A percentile compares a stretch with the other conserved stretches of the same genome.
Conservation (phyloP, 495 filamentous ascomycete genomes). For the Talaromyces thailandensis region DNA sequence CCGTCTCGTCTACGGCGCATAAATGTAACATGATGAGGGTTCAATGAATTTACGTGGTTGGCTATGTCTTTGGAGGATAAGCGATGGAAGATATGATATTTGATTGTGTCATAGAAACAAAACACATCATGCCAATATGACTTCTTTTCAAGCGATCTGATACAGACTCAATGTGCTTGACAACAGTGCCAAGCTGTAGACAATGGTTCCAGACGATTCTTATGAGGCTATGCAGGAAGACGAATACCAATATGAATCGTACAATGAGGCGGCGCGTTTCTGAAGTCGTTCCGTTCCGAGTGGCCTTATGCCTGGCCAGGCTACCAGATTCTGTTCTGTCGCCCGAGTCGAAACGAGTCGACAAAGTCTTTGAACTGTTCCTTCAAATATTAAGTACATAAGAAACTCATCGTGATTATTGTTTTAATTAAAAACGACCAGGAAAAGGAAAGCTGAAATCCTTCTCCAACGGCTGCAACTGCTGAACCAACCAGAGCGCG, state of each 20-base stretch:
- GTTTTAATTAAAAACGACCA: not conserved
- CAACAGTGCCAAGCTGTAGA: not conserved
- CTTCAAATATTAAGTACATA: not conserved
- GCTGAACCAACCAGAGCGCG: not conserved
- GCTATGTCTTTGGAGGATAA: not conserved
- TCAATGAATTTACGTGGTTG: not conserved
- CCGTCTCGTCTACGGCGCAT: constrained; percentile 58
- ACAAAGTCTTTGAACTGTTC: not conserved
- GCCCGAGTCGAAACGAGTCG: not conserved
- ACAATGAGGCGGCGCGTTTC: not conserved
- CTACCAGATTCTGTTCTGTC: not conserved
- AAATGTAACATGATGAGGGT: not conserved
- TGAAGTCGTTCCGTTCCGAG: not conserved
- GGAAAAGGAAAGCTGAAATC: not conserved
- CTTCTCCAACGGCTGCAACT: not conserved
- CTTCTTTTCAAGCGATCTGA: not conserved
- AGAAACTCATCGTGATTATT: not conserved
- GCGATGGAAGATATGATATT: not conserved
- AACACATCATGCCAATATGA: not conserved
- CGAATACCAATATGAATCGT: not conserved
- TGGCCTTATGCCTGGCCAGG: not conserved
- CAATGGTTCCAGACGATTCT: not conserved
- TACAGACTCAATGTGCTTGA: not conserved
- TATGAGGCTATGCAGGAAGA: not conserved
- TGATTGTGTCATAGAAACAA: not conserved